phyloP scores from a whole-genome alignment of 768 basidiomycete species.

The Rubroboletus satanas region DNA sequence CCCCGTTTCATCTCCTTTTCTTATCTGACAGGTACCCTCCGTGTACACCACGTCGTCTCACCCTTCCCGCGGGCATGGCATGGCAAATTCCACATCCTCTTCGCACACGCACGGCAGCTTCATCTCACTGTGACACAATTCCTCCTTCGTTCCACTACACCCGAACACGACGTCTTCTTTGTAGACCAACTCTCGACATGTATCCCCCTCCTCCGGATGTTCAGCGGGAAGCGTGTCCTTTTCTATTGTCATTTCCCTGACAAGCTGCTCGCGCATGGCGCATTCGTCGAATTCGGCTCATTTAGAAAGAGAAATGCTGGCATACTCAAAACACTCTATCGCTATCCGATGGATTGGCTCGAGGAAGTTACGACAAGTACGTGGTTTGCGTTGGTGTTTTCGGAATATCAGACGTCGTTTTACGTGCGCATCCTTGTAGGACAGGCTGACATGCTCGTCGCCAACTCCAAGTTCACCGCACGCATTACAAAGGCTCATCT shows the following conservation, averaged over 20 bases:
- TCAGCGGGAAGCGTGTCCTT: conserved; percentile 75
- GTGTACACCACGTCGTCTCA: conserved; percentile 65
- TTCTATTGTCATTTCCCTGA: conserved; percentile 99
- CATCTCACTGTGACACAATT: conserved; percentile 58
- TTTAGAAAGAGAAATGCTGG: conserved; percentile 38
- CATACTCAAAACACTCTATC: conserved; percentile 71
- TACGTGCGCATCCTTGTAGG: conserved; percentile 40
- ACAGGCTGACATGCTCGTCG: conserved; percentile 86
- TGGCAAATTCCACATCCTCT: conserved; percentile 84
- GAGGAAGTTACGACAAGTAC: conserved; percentile 88
- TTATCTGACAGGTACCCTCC: conserved; percentile 62
- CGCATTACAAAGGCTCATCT: conserved; percentile 76
- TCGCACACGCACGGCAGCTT: conserved; percentile 85
- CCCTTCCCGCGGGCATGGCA: conserved; percentile 76
- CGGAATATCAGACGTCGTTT: neutral
- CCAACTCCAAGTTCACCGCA: conserved; percentile 90
- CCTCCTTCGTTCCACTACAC: conserved; percentile 47
- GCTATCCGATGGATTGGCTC: conserved; percentile 83
- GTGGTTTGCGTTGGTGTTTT: conserved; percentile 24
- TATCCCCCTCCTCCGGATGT: conserved; percentile 70
- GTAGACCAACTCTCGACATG: conserved; percentile 95
- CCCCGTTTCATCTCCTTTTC: neutral
- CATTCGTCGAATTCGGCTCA: conserved; percentile 52
- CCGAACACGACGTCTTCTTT: conserved; percentile 77
- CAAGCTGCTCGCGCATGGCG: conserved; percentile 78